phyloP scores from a whole-genome alignment of 371 early-diverging fungal genomes.

The Syncephalastrum sp. region DNA sequence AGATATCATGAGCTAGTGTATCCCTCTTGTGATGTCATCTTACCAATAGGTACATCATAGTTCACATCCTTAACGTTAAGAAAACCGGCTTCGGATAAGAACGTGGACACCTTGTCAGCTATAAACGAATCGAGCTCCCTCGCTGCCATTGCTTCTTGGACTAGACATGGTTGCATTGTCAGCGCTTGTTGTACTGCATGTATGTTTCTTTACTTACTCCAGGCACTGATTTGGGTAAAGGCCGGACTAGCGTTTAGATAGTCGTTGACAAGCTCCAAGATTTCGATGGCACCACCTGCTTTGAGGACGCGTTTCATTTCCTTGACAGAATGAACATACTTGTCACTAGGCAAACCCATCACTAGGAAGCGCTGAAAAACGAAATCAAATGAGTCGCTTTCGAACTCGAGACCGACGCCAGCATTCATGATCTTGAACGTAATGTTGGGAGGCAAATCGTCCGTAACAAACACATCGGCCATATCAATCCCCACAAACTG shows the following conservation, averaged over 20 bases:
- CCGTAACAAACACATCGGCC: constrained; percentile 34
- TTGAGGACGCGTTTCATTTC: constrained; percentile 46
- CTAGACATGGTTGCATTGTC: constrained; percentile 11
- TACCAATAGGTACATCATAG: constrained; percentile 40
- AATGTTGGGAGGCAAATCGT: constrained; percentile 30
- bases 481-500: constrained; percentile 46
- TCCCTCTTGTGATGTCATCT: background rate
- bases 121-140: constrained; percentile 40
- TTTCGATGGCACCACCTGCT: constrained; percentile 38
- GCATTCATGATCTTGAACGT: constrained; percentile 34
- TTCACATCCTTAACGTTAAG: constrained; percentile 20
- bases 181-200: background rate
- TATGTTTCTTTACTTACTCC: constrained; percentile 29
- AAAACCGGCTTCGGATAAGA: constrained; percentile 27
- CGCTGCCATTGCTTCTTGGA: constrained; percentile 27
- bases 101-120: constrained; percentile 34
- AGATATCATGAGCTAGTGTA: background rate
- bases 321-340: constrained; percentile 26
- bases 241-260: constrained; percentile 34
- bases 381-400: constrained; percentile 40
- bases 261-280: constrained; percentile 39
- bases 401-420: constrained; percentile 30
- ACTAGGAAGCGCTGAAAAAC: constrained; percentile 49
- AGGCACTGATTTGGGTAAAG: constrained; percentile 23
- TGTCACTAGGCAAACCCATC: constrained; percentile 38